Percentiles rank a stretch among this genome's conserved stretches.
Conservation (phyloP, 1,139 yeast genomes). For the Candida buenavistaensis region DNA sequence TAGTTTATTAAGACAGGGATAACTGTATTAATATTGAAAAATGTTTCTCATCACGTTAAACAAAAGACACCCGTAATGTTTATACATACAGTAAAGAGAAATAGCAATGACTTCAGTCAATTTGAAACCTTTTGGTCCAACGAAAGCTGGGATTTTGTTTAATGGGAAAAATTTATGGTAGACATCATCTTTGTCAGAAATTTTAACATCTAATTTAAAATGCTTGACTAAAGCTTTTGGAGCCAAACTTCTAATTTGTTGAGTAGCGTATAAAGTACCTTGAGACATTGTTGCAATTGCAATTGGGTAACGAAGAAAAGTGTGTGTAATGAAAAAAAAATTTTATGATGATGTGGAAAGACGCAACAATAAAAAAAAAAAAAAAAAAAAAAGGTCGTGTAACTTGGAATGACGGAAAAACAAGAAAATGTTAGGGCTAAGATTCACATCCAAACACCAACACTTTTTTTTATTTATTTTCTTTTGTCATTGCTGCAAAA, state of each 20-base stretch:
- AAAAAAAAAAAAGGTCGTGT: no score
- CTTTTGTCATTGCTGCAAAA: no score
- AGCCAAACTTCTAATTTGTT: constrained; percentile 45
- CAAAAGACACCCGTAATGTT: neutral
- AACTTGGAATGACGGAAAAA: no score
- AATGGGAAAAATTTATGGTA: constrained; percentile 66
- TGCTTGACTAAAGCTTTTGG: constrained; percentile 67
- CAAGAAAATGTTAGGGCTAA: no score
- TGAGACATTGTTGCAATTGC: constrained; percentile 58
- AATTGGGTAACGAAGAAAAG: neutral
- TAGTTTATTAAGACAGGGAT: constrained; percentile 86
- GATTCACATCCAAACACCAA: no score
- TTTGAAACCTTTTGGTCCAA: constrained; percentile 79
- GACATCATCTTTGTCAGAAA: constrained; percentile 47
- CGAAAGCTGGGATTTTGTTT: constrained; percentile 72
- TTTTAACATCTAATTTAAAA: constrained; percentile 68
- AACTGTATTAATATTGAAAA: constrained; percentile 62
- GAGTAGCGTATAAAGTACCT: constrained; percentile 52
- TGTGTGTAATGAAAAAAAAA: neutral
- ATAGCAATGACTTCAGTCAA: constrained; percentile 82
- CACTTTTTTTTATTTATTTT: no score
- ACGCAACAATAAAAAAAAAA: no score
- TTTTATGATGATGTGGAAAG: no score
- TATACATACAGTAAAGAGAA: constrained; percentile 43
- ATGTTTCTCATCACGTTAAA: constrained; percentile 52